Evolutionary conservation across 2,329 filamentous ascomycete species (phyloP).

Genomic region (Penicillium sclerotiorum): DNA sequence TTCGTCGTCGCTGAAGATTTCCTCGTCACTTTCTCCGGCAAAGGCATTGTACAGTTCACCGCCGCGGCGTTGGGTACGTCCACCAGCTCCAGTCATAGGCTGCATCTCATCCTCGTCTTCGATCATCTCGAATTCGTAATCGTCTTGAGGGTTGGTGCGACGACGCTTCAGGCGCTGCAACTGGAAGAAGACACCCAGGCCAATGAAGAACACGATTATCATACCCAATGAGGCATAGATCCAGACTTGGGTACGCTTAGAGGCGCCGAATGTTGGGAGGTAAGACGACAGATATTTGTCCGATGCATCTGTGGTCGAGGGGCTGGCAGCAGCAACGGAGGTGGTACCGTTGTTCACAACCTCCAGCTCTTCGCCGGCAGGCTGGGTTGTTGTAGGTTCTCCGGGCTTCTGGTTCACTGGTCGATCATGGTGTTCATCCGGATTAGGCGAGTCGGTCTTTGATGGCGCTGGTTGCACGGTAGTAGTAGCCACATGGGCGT

Average conservation of each 20-base stretch:
- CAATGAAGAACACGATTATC: conserved; percentile 80
- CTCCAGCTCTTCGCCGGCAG: conserved; percentile 18
- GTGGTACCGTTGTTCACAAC: conserved; percentile 31
- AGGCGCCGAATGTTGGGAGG: conserved; percentile 88
- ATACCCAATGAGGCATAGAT: conserved; percentile 86
- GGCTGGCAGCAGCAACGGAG: conserved; percentile 31
- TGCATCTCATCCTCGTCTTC: conserved; percentile 71
- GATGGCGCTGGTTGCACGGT: conserved; percentile 53
- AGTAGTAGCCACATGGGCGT: conserved; percentile 65
- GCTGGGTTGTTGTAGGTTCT: conserved; percentile 21
- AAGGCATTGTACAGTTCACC: conserved; percentile 98
- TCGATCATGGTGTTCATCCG: conserved; percentile 67
- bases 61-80: conserved; percentile 61
- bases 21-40: conserved; percentile 85
- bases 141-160: conserved; percentile 73
- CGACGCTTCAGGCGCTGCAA: conserved; percentile 76
- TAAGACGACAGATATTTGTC: conserved; percentile 74
- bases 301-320: conserved; percentile 41
- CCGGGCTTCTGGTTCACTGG: conserved; percentile 64
- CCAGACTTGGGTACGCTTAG: conserved; percentile 86
- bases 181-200: conserved; percentile 79
- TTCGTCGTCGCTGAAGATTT: conserved; percentile 53
- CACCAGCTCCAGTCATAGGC: conserved; percentile 51
- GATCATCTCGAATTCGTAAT: conserved; percentile 93
- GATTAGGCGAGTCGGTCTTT: conserved; percentile 51